phyloP scores from a whole-genome alignment of 2,329 filamentous ascomycete species.

The Paecilomyces formosus region DNA sequence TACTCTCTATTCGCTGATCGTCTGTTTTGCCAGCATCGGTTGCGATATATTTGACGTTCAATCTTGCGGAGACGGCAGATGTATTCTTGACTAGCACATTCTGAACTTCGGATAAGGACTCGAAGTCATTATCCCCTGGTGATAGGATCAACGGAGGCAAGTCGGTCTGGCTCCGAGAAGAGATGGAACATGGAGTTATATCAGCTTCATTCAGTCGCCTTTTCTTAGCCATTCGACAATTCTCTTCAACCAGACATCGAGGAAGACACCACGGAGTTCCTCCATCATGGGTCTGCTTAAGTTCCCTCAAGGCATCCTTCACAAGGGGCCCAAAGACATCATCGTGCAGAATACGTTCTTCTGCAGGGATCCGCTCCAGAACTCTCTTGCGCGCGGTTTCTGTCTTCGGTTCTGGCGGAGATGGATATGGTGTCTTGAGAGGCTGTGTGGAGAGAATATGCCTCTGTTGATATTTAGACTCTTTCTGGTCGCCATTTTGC shows the following conservation, averaged over 20 bases:
- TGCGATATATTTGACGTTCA: constrained; percentile 9
- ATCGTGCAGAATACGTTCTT: constrained; percentile 21
- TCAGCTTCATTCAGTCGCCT: background rate
- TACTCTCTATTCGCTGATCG: background rate
- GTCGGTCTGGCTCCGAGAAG: background rate
- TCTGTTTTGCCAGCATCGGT: constrained; percentile 11
- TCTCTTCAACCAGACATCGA: constrained; percentile 7
- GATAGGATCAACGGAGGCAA: constrained; percentile 26
- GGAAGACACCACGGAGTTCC: constrained; percentile 27
- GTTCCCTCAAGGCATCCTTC: constrained; percentile 27
- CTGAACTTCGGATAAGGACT: constrained; percentile 13
- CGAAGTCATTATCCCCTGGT: constrained; percentile 23
- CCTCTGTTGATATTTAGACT: constrained; percentile 2
- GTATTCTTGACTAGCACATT: constrained; percentile 22
- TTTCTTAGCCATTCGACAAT: constrained; percentile 1
- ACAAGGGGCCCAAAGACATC: constrained; percentile 20
- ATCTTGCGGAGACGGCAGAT: constrained; percentile 10
- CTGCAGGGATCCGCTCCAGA: constrained; percentile 23
- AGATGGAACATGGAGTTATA: background rate
- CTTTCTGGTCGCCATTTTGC: constrained; percentile 6
- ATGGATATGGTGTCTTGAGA: constrained; percentile 39
- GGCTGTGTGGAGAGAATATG: constrained; percentile 34
- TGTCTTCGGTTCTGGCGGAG: constrained; percentile 45
- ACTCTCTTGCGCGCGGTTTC: constrained; percentile 35
- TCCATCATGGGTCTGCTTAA: constrained; percentile 15